Evolutionary conservation across 2,329 filamentous ascomycete genomes (phyloP).

Genomic region (Aspergillus sp.): DNA sequence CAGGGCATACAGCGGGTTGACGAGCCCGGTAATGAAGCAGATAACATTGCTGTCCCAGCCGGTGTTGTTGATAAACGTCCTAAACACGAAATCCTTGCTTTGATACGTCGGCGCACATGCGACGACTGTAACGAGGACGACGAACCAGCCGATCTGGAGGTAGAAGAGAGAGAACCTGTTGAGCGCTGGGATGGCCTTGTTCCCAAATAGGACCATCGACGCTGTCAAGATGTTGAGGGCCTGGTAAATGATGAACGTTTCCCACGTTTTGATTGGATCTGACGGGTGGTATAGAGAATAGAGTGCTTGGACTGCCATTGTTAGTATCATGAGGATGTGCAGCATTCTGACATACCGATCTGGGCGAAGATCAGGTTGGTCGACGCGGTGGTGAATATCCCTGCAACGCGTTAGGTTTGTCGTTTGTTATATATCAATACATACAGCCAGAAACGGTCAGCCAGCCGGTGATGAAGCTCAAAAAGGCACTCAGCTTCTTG

Average conservation of each 20-base stretch:
- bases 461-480: constrained; percentile 9
- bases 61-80: constrained; percentile 10
- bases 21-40: constrained; percentile 11
- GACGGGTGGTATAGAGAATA: constrained; percentile 7
- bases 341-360: not conserved
- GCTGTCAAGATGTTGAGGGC: constrained; percentile 7
- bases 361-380: constrained; percentile 10
- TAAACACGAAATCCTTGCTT: constrained; percentile 8
- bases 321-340: not conserved
- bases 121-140: constrained; percentile 9
- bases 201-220: not conserved
- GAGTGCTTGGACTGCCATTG: not conserved
- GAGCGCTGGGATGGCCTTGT: constrained; percentile 7
- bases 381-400: constrained; percentile 12
- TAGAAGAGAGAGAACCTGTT: constrained; percentile 13
- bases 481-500: constrained; percentile 3
- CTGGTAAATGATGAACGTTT: constrained; percentile 13
- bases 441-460: constrained; percentile 6
- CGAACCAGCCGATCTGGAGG: constrained; percentile 9
- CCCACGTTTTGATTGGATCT: constrained; percentile 7
- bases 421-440: not conserved
- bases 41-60: constrained; percentile 12
- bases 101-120: constrained; percentile 9
- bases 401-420: not conserved
- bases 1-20: constrained; percentile 7